Conservation (phyloP, 2,329 filamentous ascomycete genomes). For the Fusarium penzigii region DNA sequence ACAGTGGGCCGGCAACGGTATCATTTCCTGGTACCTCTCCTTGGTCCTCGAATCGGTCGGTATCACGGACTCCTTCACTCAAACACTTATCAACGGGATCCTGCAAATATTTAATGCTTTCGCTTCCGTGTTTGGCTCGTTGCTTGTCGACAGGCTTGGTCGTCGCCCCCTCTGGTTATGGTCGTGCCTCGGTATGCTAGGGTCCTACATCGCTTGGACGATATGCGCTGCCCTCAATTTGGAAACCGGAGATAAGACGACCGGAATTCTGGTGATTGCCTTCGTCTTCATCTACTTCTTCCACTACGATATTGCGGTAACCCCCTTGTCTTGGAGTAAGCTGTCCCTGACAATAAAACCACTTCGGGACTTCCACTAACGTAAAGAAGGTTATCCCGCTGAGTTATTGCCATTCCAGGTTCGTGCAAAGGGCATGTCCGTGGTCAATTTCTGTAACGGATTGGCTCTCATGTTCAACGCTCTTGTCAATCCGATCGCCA, state of each 20-base stretch:
- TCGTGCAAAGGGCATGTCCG: conserved; percentile 1
- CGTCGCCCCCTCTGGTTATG: conserved; percentile 40
- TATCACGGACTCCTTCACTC: conserved; percentile 36
- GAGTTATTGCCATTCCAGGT: conserved; percentile 23
- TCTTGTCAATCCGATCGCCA: conserved; percentile 39
- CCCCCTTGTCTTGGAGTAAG: conserved; percentile 35
- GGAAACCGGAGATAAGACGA: conserved; percentile 9
- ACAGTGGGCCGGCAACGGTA: conserved; percentile 7
- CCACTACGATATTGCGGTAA: conserved; percentile 37
- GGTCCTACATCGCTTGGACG: conserved; percentile 3
- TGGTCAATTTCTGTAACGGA: background rate
- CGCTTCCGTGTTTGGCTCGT: conserved; percentile 34
- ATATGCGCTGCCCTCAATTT: background rate
- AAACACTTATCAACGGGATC: conserved; percentile 18
- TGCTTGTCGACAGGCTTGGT: conserved; percentile 39
- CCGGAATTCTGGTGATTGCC: conserved; percentile 30
- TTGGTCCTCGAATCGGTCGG: conserved; percentile 38
- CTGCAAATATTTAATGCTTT: conserved; percentile 39
- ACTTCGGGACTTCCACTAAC: conserved; percentile 34
- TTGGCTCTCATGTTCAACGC: conserved; percentile 32
- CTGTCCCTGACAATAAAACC: no score
- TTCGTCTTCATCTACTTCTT: no score
- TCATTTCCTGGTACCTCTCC: conserved; percentile 35
- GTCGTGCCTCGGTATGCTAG: conserved; percentile 31
- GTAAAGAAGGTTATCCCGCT: conserved; percentile 20